Percentiles rank a stretch among this genome's conserved stretches.
Evolutionary conservation across 164 flowering plant genomes (phyloP).

Genomic region (Annona cherimola): DNA sequence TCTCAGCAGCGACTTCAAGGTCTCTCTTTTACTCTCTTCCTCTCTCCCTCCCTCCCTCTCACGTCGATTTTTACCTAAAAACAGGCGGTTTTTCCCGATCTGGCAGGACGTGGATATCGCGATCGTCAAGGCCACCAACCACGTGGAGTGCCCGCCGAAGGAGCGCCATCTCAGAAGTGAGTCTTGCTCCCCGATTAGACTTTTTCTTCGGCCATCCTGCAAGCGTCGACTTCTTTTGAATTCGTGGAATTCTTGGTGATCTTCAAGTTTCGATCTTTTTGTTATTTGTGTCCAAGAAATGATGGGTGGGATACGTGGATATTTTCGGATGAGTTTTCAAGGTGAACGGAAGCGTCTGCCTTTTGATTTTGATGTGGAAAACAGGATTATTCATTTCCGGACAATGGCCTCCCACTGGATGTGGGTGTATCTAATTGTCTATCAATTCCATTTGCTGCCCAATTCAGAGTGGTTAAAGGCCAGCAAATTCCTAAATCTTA

Average conservation of each 20-base stretch:
- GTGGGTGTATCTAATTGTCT: too few relatives aligned
- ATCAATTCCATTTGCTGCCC: too few relatives aligned
- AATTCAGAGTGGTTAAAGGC: too few relatives aligned
- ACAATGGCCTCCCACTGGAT: too few relatives aligned
- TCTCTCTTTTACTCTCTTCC: constrained; percentile 15
- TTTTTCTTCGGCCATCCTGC: not conserved
- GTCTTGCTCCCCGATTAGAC: constrained; percentile 16
- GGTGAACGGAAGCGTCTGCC: too few relatives aligned
- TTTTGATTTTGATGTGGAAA: too few relatives aligned
- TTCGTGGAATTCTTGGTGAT: not conserved
- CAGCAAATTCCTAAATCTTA: too few relatives aligned
- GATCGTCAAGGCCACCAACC: constrained; percentile 95
- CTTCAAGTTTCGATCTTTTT: constrained; percentile 5
- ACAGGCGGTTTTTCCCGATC: not conserved
- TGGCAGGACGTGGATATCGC: constrained; percentile 92
- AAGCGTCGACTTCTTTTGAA: constrained; percentile 2
- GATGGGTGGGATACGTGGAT: too few relatives aligned
- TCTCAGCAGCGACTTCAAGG: constrained; percentile 89
- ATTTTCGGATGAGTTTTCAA: too few relatives aligned
- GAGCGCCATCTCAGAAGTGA: constrained; percentile 88
- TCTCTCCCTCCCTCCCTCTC: not conserved
- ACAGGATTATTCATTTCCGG: too few relatives aligned
- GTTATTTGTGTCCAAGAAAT: too few relatives aligned
- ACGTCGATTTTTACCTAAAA: constrained; percentile 5
- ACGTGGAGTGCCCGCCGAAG: constrained; percentile 92